Base-by-base conservation (phyloP, 176 grass and related monocot species). In the Phoenix roebelenii region DNA sequence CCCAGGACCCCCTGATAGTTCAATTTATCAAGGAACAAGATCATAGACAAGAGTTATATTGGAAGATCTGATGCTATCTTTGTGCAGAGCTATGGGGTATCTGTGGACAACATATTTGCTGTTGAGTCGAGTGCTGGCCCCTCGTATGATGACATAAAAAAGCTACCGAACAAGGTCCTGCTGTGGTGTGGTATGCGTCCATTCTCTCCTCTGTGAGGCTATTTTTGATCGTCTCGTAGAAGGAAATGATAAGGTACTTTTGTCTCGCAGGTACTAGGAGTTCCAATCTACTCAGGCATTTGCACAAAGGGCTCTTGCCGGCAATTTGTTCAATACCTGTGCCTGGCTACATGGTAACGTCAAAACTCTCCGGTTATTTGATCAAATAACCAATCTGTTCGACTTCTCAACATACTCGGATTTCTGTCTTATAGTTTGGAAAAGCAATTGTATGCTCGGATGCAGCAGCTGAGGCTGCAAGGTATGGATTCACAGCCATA, bases 331-430 rank as follows among this genome's bases (percentile, higher is more conserved):
- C 80, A 22, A 74, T 96, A 9, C 92, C 92, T 39, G 80, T 74
- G 24, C 86, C 86, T 14, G 92, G 78, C 3, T 90, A 90, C 69
- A 96, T 90, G 92, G 92, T 96, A 79, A 66, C 7, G 9, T 23
- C 35, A 44, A 44, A 44, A 35, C 35, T 44, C 7, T 12, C 9
- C 3, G 20, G 20, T 20, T 20, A 20, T 20, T 20, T 20, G 9
- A 12, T 44, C 9, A 12, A 44, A 44, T 44, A 9, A 44, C 35
- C 35, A 44, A 44, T 9, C 35, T 44, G 0, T 28, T 2, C 35
- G 3, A 44, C 9, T 44, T 44, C 35, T 0, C 14, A 14, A 44
- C 35, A 44, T 23, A 60, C 9, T 79, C 3, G 17, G 5, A 24
- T 12, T 63, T 25, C 0, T 18, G n/a, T 44, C 35, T 44, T 64